Base-by-base conservation (phyloP, 768 basidiomycete genomes). In the Psilocybe subaeruginosa region DNA sequence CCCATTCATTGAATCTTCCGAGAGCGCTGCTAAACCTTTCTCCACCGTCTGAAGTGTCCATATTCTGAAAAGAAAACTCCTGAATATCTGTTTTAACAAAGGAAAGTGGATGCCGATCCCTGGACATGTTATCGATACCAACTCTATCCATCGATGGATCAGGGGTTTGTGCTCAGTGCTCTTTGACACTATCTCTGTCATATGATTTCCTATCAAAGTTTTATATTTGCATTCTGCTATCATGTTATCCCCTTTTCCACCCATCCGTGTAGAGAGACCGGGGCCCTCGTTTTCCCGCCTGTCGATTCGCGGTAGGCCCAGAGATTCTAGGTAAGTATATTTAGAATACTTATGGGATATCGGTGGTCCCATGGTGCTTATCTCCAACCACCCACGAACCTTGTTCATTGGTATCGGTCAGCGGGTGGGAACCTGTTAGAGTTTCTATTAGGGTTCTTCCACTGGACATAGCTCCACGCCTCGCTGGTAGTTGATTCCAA, bases 201-300 rank as follows among this genome's bases (percentile, higher is more conserved):
- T 37, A n/a, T 53, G 33, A 53, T 37, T 17, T 35, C 16, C 51
- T 53, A 53, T 35, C 51, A 31, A 31, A 11, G 3, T 37, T 37
- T 17, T 53, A 53, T n/a, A 53, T 33, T 23, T 37, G 33, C 33
- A 35, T 35, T 31, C 51, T 23, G 16, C 30, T 37, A 30, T 11
- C 16, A n/a, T 31, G 16, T 33, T 53, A 53, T 53, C 51, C 51
- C 51, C 51, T 53, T 53, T 53, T 53, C 51, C 19, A 11, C 14
- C 6, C 16, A n/a, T 12, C 31, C 8, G 51, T 17, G 9, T n/a
- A 35, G 31, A 53, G 35, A 27, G 16, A 31, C 51, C 33, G 41
- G 41, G 41, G 41, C 41, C n/a, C 41, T 43, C 7, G 9, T 43
- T 43, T 12, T 43, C 5, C 41, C 41, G 41, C 41, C 33, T 53